These are phyloP conservation scores for Termitomyces sp. DNA, from an alignment of 768 basidiomycete genomes.

Conservation along the genomic window DNA sequence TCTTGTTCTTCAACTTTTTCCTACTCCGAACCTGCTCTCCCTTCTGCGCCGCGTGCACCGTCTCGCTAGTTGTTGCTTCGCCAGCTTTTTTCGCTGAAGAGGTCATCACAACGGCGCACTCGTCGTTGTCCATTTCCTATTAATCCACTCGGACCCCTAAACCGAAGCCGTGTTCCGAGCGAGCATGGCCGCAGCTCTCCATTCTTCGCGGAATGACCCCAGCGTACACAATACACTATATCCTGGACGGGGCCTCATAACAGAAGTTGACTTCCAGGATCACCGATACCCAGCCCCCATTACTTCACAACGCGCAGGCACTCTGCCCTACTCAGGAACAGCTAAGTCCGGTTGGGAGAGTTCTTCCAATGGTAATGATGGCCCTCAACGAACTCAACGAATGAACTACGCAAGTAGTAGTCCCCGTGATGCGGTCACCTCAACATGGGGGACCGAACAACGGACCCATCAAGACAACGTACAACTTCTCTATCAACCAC, in stretches of 20 bases:
- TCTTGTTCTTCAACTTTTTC: neutral
- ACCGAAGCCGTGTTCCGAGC: constrained; percentile 11
- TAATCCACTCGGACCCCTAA: constrained; percentile 16
- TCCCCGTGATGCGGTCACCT: constrained; percentile 13
- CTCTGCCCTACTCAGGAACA: constrained; percentile 25
- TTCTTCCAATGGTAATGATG: constrained; percentile 14
- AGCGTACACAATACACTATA: constrained; percentile 38
- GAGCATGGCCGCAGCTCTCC: constrained; percentile 49
- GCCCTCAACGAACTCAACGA: constrained; percentile 7
- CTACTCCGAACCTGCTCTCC: neutral
- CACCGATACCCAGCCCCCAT: constrained; percentile 48
- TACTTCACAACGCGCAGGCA: constrained; percentile 19
- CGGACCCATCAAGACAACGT: constrained; percentile 16
- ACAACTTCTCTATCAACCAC: constrained; percentile 17
- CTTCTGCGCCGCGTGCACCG: neutral
- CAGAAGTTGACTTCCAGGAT: constrained; percentile 62
- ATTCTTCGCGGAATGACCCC: constrained; percentile 38
- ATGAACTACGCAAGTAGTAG: constrained; percentile 15
- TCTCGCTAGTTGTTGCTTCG: neutral
- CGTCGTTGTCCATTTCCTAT: constrained; percentile 1
- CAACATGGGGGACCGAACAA: constrained; percentile 21
- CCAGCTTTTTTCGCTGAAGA: neutral
- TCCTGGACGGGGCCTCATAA: constrained; percentile 46
- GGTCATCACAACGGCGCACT: neutral
- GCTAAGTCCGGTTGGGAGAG: constrained; percentile 25